phyloP scores from a whole-genome alignment of 2,329 filamentous ascomycete genomes.

The Graphilbum fragrans region DNA sequence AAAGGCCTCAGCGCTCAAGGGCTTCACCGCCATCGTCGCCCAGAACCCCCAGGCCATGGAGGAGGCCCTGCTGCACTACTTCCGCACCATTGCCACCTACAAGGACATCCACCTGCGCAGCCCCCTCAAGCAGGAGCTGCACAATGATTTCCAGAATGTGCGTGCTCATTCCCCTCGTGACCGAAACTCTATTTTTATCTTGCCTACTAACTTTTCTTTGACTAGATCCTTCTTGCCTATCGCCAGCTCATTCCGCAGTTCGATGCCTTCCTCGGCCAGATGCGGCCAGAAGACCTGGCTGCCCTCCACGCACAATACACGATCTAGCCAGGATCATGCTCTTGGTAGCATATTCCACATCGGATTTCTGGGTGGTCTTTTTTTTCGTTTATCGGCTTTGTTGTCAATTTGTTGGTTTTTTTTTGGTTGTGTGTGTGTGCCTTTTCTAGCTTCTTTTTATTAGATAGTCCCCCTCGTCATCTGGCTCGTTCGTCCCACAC shows the following conservation, averaged over 20 bases:
- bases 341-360: too few species aligned
- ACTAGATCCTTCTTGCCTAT: constrained; percentile 40
- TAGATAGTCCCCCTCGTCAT: too few species aligned
- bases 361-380: too few species aligned
- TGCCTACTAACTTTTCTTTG: constrained; percentile 1
- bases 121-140: constrained; percentile 51
- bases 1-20: constrained; percentile 86
- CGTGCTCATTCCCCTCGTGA: constrained; percentile 20
- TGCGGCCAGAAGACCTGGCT: constrained; percentile 37
- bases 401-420: too few species aligned
- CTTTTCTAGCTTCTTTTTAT: too few species aligned
- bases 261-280: constrained; percentile 37
- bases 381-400: too few species aligned
- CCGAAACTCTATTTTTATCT: background rate
- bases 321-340: constrained; percentile 18
- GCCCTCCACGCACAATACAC: constrained; percentile 35
- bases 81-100: constrained; percentile 71
- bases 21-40: constrained; percentile 74
- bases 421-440: too few species aligned
- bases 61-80: constrained; percentile 68
- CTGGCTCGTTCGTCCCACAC: too few species aligned
- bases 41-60: constrained; percentile 90
- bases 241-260: constrained; percentile 49
- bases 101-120: constrained; percentile 49
- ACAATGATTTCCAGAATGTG: constrained; percentile 67